Base-by-base conservation (phyloP, 2,329 filamentous ascomycete genomes). In the Penicillium sp. region DNA sequence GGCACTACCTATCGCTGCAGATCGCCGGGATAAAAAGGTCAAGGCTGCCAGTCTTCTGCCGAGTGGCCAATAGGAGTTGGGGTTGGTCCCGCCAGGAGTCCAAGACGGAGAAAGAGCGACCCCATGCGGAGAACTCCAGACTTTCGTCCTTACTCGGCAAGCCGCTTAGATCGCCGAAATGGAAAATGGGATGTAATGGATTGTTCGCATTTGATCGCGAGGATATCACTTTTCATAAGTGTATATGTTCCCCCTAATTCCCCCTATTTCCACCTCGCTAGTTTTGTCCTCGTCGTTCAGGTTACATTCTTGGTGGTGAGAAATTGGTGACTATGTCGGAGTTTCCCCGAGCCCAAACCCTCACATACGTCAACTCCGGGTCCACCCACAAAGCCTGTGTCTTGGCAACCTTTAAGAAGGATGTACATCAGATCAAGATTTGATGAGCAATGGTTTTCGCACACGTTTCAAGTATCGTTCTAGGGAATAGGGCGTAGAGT, bases 161-260 rank as follows among this genome's bases (percentile, higher is more conserved):
- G 35, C 35, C 35, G 35, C 35, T 19, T 6, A 19, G n/a, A 7
- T 9, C 2, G 35, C 35, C n/a, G 35, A 19, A 8, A 39, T 19
- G 8, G 4, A 39, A 16, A 14, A 14, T 33, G 2, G 35, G 16
- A 16, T 37, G 35, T 7, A 37, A 37, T 8, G 8, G n/a, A 7
- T 10, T 5, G 3, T 19, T 10, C 7, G 3, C n/a, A 37, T 37
- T 37, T 8, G 8, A 1, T 37, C 6, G 16, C 35, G 35, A 9
- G 2, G 2, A 2, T 19, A 19, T 19, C 9, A 8, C 7, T 5
- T 3, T 3, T n/a, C 10, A 2, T 3, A 8, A 7, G 16, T n/a
- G 35, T 8, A n/a, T n/a, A n/a, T n/a, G n/a, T n/a, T n/a, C n/a
- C n/a, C n/a, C 4, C n/a, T n/a, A 1, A 11, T 19, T 14, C 14